These are phyloP conservation scores for Bryum argenteum DNA, from an alignment of 225 moss, liverwort and hornwort genomes.

Conservation along the genomic window DNA sequence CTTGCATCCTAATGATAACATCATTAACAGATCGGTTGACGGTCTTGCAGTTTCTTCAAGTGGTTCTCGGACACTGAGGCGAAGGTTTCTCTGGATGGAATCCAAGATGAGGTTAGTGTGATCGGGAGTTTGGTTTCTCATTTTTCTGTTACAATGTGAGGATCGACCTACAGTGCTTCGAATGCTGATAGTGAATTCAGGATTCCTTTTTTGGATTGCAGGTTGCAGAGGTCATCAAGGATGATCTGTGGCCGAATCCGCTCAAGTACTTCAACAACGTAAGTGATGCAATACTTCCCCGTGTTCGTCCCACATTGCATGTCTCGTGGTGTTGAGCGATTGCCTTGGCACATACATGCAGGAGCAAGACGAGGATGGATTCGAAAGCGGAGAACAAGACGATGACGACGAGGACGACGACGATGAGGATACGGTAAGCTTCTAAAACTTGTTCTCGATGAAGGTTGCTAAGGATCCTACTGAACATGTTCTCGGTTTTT, in stretches of 20 bases:
- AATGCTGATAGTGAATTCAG: slow-evolving; percentile 32
- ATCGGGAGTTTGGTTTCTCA: no score
- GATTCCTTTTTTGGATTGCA: slow-evolving; percentile 43
- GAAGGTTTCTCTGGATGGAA: slow-evolving; percentile 84
- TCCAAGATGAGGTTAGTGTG: slow-evolving; percentile 85
- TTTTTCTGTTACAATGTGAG: not conserved
- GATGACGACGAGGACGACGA: slow-evolving; percentile 89
- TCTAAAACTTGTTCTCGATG: not conserved
- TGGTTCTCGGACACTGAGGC: slow-evolving; percentile 91
- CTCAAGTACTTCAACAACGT: slow-evolving; percentile 98
- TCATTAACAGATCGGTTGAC: not conserved
- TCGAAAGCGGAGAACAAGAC: slow-evolving; percentile 82
- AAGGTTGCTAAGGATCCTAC: not conserved
- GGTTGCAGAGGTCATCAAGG: slow-evolving; percentile 99
- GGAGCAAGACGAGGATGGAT: slow-evolving; percentile 89
- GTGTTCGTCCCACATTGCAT: not conserved
- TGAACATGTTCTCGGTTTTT: no score
- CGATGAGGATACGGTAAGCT: slow-evolving; percentile 72
- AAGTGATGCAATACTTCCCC: slow-evolving; percentile 24
- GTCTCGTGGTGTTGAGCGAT: slow-evolving; percentile 14
- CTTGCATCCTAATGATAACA: not conserved
- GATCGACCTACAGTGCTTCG: not conserved
- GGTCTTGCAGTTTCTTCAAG: slow-evolving; percentile 82
- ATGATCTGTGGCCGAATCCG: slow-evolving; percentile 99
- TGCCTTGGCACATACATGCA: slow-evolving; percentile 32